Evolutionary conservation across 345 rosid species (phyloP), one percentile per base, ranked within the genome.

Genomic region (Dovyalis caffra): DNA sequence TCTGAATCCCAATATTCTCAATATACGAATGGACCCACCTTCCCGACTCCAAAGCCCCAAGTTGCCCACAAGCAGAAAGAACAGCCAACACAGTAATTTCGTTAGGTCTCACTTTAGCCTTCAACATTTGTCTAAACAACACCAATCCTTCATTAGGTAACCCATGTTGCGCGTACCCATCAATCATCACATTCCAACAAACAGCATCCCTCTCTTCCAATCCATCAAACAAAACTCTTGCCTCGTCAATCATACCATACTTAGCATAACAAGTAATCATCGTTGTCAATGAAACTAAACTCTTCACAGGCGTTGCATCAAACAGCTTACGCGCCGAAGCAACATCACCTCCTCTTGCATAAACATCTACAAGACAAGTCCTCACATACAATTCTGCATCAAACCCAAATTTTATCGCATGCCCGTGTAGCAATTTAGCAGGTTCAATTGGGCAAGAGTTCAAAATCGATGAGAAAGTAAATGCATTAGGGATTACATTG

Each of bases 121-220:
- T 78, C 75, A 84, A 49, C 92, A 90, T 87, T 69, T 72, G 75
- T 71, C 88, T 78, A 74, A 90, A 90, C 64, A 89, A 73, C 76
- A 38, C 23, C 81, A 89, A 78, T 37, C 87, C 86, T 75, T 87
- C 87, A 25, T 80, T 82, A 14, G 90, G 79, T 75, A 71, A 43
- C 40, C 89, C 85, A 15, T 85, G 86, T 71, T 90, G 88, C 40
- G 83, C 80, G 25, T 87, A 90, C 76, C 91, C 91, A 77, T 86
- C 86, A 69, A 90, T 86, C 92, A 90, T 90, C 77, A 85, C 92
- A 45, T 90, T 90, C 95, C 95, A 90, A 51, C 91, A 87, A n/a
- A 89, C 83, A 10, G 76, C 86, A 74, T 89, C 92, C 78, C 76
- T 89, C 53, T 86, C 90, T 56, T 77, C 76, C 79, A 85, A 71